phyloP scores from a whole-genome alignment of 2,329 filamentous ascomycete genomes.

The Monilinia fructicola region DNA sequence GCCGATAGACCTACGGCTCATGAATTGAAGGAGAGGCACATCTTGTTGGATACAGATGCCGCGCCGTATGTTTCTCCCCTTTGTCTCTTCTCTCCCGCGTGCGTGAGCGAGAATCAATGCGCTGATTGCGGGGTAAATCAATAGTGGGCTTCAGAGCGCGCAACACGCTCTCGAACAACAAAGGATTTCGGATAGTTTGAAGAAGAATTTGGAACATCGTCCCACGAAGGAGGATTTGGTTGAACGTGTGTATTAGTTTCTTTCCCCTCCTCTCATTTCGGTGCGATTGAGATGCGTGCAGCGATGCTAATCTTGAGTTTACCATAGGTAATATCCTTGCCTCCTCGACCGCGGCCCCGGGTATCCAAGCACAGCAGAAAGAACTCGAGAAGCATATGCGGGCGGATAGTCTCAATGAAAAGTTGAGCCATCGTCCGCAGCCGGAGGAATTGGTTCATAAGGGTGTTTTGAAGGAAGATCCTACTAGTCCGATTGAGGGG shows the following conservation, averaged over 20 bases:
- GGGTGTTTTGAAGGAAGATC: slow-evolving; percentile 73
- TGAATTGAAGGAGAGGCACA: slow-evolving; percentile 68
- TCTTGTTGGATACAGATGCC: slow-evolving; percentile 64
- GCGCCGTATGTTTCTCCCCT: slow-evolving; percentile 54
- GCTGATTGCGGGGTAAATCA: slow-evolving; percentile 33
- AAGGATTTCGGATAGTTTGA: slow-evolving; percentile 60
- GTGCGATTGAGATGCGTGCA: not conserved
- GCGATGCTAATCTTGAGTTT: not conserved
- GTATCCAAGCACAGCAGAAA: slow-evolving; percentile 75
- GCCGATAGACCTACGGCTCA: slow-evolving; percentile 65
- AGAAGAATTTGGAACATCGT: slow-evolving; percentile 62
- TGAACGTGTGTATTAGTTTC: slow-evolving; percentile 59
- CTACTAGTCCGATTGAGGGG: slow-evolving; percentile 45
- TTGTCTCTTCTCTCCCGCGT: not conserved
- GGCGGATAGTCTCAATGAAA: slow-evolving; percentile 81
- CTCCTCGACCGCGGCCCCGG: slow-evolving; percentile 72
- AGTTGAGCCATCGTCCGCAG: slow-evolving; percentile 73
- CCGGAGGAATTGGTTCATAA: slow-evolving; percentile 75
- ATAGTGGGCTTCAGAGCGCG: slow-evolving; percentile 60
- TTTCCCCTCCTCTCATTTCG: slow-evolving; percentile 7
- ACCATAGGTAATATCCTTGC: slow-evolving; percentile 81
- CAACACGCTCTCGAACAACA: slow-evolving; percentile 65
- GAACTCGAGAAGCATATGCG: slow-evolving; percentile 89
- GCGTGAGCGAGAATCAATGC: not conserved
- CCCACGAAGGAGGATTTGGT: slow-evolving; percentile 73